These are phyloP conservation scores for Polytrichum commune DNA, from an alignment of 225 moss, liverwort and hornwort genomes.

Conservation along the genomic window DNA sequence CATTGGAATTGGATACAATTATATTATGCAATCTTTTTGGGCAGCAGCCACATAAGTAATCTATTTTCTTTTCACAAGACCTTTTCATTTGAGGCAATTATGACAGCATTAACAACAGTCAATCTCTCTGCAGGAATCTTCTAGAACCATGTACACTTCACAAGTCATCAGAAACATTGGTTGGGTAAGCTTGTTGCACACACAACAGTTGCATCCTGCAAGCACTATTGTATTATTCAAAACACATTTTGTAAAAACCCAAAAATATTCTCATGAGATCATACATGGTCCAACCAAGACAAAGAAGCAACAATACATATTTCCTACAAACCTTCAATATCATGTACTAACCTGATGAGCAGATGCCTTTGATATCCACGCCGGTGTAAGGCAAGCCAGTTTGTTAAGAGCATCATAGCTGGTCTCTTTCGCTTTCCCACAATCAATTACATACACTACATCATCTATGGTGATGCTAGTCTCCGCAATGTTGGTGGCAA, in stretches of 20 bases:
- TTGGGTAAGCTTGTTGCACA: too few species aligned
- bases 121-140: too few species aligned
- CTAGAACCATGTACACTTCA: too few species aligned
- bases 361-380: constrained; percentile 97
- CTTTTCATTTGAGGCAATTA: too few species aligned
- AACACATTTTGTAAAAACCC: neutral
- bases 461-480: constrained; percentile 99
- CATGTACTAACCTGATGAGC: constrained; percentile 85
- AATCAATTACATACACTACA: constrained; percentile 97
- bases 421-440: constrained; percentile 98
- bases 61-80: too few species aligned
- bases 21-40: too few species aligned
- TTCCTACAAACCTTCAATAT: neutral
- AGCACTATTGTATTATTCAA: neutral
- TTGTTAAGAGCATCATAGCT: constrained; percentile 98
- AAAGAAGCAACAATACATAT: neutral
- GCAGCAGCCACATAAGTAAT: too few species aligned
- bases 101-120: too few species aligned
- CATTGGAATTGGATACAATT: too few species aligned
- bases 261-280: too few species aligned
- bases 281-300: neutral
- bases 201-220: too few species aligned
- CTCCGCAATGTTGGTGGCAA: constrained; percentile 98
- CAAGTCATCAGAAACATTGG: too few species aligned
- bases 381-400: constrained; percentile 86